Base-by-base conservation (phyloP, 306 rosid genomes). In the Vigna unguiculata region DNA sequence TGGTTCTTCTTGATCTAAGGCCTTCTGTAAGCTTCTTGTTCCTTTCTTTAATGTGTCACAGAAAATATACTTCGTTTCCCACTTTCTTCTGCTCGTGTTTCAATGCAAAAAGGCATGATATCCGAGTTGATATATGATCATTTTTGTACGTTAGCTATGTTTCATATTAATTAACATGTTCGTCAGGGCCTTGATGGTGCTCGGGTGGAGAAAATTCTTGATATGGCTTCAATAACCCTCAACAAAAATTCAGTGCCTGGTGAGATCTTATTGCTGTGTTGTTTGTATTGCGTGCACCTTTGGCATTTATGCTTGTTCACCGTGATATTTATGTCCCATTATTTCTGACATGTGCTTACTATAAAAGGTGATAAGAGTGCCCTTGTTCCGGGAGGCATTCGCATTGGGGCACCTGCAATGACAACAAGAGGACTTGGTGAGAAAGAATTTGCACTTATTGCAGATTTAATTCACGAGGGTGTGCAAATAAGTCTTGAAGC, bases 361-460 rank as follows among this genome's bases (percentile, higher is more conserved):
- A 55, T 66, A 45, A 54, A 19, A 94, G 98, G 98, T 34, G 98
- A 95, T 38, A 95, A 87, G 80, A 95, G 97, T 41, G 98, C 97
- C 62, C 80, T 88, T 36, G 91, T 94, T 69, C 98, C 97, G 0
- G 98, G 98, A 15, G 98, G 98, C 65, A 95, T 95, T 55, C 98
- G 98, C 77, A 95, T 95, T 2, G 98, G 98, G 14, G 78, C 98
- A 11, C 98, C 98, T 43, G 98, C 98, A 34, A 92, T 95, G 98
- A 92, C 97, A 49, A 95, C 97, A 13, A 87, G 98, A 76, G 97
- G 98, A 83, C 85, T 95, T 72, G 79, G 86, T 1, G 96, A 88
- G 87, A 86, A 81, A 77, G 93, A 92, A n/a, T 95, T 95, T 54
- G 36, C 76, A 46, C 76, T 84, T 17, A 66, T 87, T 59, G 97